Percentiles rank a stretch among this genome's conserved stretches.
phyloP scores from a whole-genome alignment of 2,329 filamentous ascomycete genomes.

The Tolypocladium endophyticum region DNA sequence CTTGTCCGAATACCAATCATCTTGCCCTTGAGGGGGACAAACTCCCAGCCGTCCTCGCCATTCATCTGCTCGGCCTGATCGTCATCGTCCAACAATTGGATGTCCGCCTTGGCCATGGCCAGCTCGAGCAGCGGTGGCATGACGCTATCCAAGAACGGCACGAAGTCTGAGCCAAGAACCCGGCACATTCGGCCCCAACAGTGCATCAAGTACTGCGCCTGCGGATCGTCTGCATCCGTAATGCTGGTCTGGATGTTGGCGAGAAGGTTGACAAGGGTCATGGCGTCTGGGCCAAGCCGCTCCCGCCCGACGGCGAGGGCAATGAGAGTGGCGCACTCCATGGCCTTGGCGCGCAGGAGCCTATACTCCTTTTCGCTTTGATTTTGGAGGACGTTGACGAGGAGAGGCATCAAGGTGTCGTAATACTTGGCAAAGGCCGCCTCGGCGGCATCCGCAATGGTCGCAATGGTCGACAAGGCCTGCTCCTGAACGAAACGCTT shows the following conservation, averaged over 20 bases:
- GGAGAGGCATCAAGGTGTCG: conserved; percentile 85
- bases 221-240: conserved; percentile 84
- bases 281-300: conserved; percentile 77
- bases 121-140: conserved; percentile 90
- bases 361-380: conserved; percentile 92
- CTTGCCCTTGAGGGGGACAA: conserved; percentile 94
- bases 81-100: conserved; percentile 90
- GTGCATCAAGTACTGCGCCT: conserved; percentile 93
- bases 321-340: conserved; percentile 97
- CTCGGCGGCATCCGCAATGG: conserved; percentile 96
- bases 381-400: conserved; percentile 79
- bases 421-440: conserved; percentile 93
- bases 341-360: conserved; percentile 86
- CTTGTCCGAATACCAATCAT: conserved; percentile 97
- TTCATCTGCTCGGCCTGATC: conserved; percentile 88
- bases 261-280: conserved; percentile 77
- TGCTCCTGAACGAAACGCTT: conserved; percentile 98
- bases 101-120: conserved; percentile 91
- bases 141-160: conserved; percentile 84
- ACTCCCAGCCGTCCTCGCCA: conserved; percentile 93
- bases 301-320: conserved; percentile 91
- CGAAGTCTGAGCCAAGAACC: conserved; percentile 79
- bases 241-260: conserved; percentile 81
- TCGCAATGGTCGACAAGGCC: conserved; percentile 93
- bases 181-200: conserved; percentile 99